Evolutionary conservation across 2,329 filamentous ascomycete species (phyloP).

Genomic region (Aspergillus aculeatinus): DNA sequence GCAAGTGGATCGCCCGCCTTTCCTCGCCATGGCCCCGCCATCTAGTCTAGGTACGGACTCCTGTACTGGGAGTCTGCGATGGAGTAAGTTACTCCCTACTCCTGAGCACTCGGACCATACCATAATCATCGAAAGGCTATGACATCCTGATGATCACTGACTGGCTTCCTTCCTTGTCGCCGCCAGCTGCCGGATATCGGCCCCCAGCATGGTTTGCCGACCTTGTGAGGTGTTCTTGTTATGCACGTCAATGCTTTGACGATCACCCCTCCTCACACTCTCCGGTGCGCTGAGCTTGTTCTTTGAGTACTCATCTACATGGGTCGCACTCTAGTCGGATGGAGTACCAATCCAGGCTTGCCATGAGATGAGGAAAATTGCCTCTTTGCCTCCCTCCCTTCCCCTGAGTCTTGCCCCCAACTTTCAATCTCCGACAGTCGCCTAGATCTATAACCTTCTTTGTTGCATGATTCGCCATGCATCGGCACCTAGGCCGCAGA

Average conservation of each 20-base stretch:
- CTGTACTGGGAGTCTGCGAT: too few relatives aligned
- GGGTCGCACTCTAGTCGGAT: not conserved
- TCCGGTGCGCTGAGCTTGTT: not conserved
- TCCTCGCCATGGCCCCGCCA: not conserved
- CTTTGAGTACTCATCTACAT: not conserved
- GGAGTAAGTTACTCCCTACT: not conserved
- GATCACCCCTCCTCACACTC: not conserved
- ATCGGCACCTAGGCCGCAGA: not conserved
- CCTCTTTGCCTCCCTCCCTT: not conserved
- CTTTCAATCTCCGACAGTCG: not conserved
- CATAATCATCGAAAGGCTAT: not conserved
- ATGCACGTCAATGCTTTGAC: not conserved
- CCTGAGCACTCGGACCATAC: not conserved
- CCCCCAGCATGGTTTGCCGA: not conserved
- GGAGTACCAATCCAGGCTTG: not conserved
- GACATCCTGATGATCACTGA: not conserved
- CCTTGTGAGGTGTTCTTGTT: not conserved
- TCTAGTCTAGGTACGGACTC: not conserved
- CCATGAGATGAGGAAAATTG: not conserved
- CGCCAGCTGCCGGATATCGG: not conserved
- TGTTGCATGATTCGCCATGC: not conserved
- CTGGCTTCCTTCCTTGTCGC: not conserved
- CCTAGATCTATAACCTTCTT: not conserved
- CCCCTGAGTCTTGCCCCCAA: not conserved
- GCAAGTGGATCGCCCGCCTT: slow-evolving; percentile 23